Evolutionary conservation across 208 protist species (phyloP).

Genomic region (Trypanosoma congolense): DNA sequence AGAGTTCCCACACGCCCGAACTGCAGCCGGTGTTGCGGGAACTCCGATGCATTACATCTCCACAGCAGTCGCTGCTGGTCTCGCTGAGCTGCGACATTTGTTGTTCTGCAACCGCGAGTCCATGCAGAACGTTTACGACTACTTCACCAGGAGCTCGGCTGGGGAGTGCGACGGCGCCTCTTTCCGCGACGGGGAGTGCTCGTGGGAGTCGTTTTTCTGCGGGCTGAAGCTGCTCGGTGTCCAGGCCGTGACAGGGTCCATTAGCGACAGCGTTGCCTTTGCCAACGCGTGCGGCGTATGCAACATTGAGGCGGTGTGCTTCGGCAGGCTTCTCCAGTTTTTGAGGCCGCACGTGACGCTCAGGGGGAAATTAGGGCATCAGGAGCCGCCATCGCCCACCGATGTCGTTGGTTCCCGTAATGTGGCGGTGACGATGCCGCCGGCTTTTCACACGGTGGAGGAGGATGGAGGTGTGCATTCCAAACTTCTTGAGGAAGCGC

Average conservation of each 20-base stretch:
- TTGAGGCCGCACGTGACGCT: slow-evolving; percentile 30
- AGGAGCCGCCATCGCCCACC: neutral
- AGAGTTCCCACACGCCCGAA: neutral
- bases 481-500: too few relatives aligned
- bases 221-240: slow-evolving; percentile 36
- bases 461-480: too few relatives aligned
- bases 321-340: slow-evolving; percentile 33
- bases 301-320: slow-evolving; percentile 25
- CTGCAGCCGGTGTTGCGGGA: neutral
- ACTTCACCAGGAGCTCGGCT: slow-evolving; percentile 20
- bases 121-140: slow-evolving; percentile 40
- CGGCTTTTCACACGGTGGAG: too few relatives aligned
- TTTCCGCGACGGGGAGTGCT: slow-evolving; percentile 26
- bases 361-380: neutral
- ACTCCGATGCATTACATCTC: slow-evolving; percentile 11
- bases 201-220: slow-evolving; percentile 46
- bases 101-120: slow-evolving; percentile 27
- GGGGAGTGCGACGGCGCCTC: neutral
- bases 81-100: slow-evolving; percentile 33
- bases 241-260: slow-evolving; percentile 24
- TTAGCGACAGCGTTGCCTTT: slow-evolving; percentile 28
- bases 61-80: slow-evolving; percentile 21
- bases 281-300: slow-evolving; percentile 35
- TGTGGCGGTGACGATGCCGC: neutral
- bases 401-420: neutral